Base-by-base conservation (phyloP, 2,329 filamentous ascomycete species). In the Colletotrichum endophyticum region DNA sequence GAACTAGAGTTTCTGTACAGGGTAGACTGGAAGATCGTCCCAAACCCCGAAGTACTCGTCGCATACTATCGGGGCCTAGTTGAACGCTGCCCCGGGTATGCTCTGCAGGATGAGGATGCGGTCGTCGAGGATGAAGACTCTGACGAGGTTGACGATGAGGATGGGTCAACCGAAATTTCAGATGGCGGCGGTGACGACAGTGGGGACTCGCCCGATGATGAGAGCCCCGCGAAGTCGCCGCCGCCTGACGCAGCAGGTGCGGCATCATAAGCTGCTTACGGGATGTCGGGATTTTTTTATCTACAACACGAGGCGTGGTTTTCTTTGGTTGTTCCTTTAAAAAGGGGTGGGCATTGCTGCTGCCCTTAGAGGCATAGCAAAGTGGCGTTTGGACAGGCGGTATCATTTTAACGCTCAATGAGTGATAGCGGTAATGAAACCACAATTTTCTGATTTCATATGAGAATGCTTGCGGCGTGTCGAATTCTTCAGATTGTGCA, bases 21-120 rank as follows among this genome's bases (percentile, higher is more conserved):
- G 70, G 94, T 99, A 32, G 95, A 98, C 82, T 99, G 97, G 96
- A 95, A 94, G 81, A 99, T 99, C 79, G 96, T 99, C 5, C 97
- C 97, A 7, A 96, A 98, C 81, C 96, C 97, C 2, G 97, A 99
- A 83, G 94, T 98, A 3, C 88, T 99, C 59, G 95, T 96, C 30
- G 96, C 98, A 73, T 99, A 99, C 83, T 99, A 99, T 84, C 92
- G 92, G 77, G 96, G 95, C 66, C 87, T 99, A 39, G 94, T 99
- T 36, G 95, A 92, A 79, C 88, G 92, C 15, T 90, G 89, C 34
- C 88, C 89, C 0, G 90, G 89, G 9, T 94, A 92, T 78, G 82
- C 83, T 28, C 82, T 93, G 11, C 87, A 92, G 78, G 84, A 83
- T 22, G 84, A 86, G 22, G 78, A 79, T 8, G 69, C 66, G 15